Percentiles rank a stretch among this genome's conserved stretches.
phyloP scores from a whole-genome alignment of 805 yeast genomes.

The Metschnikowia bowlesiae region DNA sequence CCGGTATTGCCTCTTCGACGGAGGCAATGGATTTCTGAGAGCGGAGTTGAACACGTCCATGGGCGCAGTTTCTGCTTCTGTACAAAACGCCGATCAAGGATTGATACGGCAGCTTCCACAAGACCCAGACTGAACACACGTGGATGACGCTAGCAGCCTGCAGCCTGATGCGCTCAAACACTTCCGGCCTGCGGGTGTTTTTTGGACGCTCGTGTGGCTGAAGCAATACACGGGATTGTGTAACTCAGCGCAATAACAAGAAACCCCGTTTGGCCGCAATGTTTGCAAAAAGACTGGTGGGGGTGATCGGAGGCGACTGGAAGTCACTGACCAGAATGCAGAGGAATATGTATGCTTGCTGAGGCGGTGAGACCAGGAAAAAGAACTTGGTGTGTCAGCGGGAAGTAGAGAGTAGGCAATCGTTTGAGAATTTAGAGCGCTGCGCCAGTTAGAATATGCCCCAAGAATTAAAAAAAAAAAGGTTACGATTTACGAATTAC shows the following conservation, averaged over 20 bases:
- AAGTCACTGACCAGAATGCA: neutral
- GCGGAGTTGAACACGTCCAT: conserved; percentile 28
- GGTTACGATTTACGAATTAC: conserved; percentile 1
- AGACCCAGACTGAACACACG: neutral
- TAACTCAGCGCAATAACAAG: neutral
- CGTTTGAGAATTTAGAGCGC: conserved; percentile 1
- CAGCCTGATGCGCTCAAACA: neutral
- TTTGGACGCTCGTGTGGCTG: neutral
- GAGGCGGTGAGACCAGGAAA: neutral
- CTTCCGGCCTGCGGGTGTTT: neutral
- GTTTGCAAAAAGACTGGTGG: neutral
- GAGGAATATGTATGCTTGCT: neutral
- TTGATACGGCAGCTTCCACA: neutral
- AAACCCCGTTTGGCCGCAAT: neutral
- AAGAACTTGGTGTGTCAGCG: neutral
- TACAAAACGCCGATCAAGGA: neutral
- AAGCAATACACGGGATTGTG: neutral
- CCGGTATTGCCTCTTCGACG: conserved; percentile 22
- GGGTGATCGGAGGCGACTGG: neutral
- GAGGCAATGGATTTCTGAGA: conserved; percentile 35
- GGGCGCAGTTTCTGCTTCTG: neutral
- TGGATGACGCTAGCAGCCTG: neutral
- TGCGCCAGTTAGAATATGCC: neutral
- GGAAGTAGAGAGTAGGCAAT: neutral
- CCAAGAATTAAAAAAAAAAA: neutral